These are phyloP conservation scores for Ciborinia camelliae DNA, from an alignment of 2,329 filamentous ascomycete genomes.

Conservation along the genomic window DNA sequence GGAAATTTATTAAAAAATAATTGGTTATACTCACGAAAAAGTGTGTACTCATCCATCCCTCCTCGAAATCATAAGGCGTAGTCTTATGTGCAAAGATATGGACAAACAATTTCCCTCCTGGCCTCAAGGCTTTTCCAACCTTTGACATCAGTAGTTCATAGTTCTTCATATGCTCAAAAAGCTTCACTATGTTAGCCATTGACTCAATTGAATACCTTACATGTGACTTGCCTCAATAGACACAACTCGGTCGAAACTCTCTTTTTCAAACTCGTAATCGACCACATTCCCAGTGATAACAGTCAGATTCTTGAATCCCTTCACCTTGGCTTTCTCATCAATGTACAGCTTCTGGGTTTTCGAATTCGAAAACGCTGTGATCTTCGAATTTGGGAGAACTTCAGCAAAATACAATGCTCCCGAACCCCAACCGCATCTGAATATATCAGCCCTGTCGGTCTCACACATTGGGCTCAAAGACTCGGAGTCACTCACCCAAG, in stretches of 20 bases:
- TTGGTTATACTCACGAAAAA: conserved; percentile 50
- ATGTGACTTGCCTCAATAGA: conserved; percentile 52
- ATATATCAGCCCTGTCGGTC: neutral
- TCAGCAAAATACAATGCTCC: conserved; percentile 63
- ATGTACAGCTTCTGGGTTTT: conserved; percentile 66
- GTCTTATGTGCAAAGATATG: conserved; percentile 64
- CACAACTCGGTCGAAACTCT: conserved; percentile 61
- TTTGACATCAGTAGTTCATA: conserved; percentile 66
- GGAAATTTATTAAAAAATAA: neutral
- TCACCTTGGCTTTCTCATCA: conserved; percentile 53
- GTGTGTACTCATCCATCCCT: conserved; percentile 70
- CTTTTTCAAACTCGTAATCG: conserved; percentile 59
- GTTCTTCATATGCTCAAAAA: conserved; percentile 77
- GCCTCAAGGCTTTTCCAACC: conserved; percentile 55
- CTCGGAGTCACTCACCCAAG: conserved; percentile 24
- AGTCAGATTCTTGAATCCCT: conserved; percentile 56
- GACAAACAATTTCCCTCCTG: conserved; percentile 64
- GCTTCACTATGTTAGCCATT: conserved; percentile 40
- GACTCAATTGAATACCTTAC: neutral
- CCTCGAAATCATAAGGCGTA: conserved; percentile 67
- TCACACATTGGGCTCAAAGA: conserved; percentile 1
- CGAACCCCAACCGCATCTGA: conserved; percentile 67
- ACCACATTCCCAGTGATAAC: conserved; percentile 67
- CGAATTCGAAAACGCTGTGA: conserved; percentile 69
- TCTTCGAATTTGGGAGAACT: conserved; percentile 55